Percentiles rank a stretch among this genome's conserved stretches.
Evolutionary conservation across 169 alveolate species (phyloP).

Genomic region (Plasmodium falciparum): DNA sequence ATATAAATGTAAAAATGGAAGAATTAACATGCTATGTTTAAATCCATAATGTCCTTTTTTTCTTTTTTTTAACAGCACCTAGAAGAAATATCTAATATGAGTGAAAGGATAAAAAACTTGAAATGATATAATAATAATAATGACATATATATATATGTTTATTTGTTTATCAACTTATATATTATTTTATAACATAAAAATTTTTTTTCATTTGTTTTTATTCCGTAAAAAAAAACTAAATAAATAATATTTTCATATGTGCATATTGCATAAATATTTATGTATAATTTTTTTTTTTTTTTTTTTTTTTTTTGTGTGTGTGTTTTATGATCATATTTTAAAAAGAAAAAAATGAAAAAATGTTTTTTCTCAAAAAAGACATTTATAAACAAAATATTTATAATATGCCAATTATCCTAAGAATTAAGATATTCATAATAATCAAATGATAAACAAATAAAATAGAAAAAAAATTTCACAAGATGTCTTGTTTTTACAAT

Average conservation of each 20-base stretch:
- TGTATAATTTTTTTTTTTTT: background rate
- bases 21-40: background rate
- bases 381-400: too few species aligned
- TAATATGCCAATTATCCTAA: too few species aligned
- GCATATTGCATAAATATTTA: background rate
- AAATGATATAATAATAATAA: conserved; percentile 8
- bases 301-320: background rate
- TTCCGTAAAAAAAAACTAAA: conserved; percentile 15
- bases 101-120: conserved; percentile 71
- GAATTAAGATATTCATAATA: too few species aligned
- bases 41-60: background rate
- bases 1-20: background rate
- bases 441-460: too few species aligned
- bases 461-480: too few species aligned
- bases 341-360: too few species aligned
- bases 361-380: too few species aligned
- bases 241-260: background rate
- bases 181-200: background rate
- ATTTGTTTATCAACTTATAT: background rate
- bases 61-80: conserved; percentile 39
- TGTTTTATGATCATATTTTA: too few species aligned
- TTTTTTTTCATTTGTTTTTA: conserved; percentile 22
- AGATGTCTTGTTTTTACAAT: too few species aligned
- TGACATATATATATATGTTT: conserved; percentile 1
- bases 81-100: conserved; percentile 69